Conservation (phyloP, 345 rosid genomes). For the Hevea brasiliensis region DNA sequence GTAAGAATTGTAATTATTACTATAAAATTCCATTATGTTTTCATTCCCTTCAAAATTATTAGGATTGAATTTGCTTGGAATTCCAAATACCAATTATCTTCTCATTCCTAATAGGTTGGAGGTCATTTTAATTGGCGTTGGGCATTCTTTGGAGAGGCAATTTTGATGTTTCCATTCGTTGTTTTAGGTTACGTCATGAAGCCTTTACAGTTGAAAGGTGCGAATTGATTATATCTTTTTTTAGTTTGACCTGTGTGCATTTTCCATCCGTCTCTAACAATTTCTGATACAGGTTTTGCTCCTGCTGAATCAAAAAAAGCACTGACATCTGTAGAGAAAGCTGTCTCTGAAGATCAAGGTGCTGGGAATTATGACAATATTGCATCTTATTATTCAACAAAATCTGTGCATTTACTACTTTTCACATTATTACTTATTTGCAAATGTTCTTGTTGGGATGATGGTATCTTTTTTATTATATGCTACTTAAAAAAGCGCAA, state of each 20-base stretch:
- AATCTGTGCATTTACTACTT: background rate
- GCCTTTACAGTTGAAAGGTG: conserved; percentile 91
- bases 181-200: conserved; percentile 73
- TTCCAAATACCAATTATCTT: conserved; percentile 15
- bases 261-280: conserved; percentile 23
- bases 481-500: background rate
- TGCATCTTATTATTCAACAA: background rate
- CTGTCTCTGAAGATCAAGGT: conserved; percentile 51
- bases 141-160: conserved; percentile 91
- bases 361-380: conserved; percentile 11
- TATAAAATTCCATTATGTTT: background rate
- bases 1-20: background rate
- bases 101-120: conserved; percentile 57
- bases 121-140: conserved; percentile 66
- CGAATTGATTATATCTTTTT: conserved; percentile 7
- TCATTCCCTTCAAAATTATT: conserved; percentile 3
- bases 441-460: background rate
- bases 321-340: conserved; percentile 42
- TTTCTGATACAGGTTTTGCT: conserved; percentile 63
- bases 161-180: conserved; percentile 88
- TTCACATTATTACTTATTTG: background rate
- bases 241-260: background rate
- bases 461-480: too few species aligned
- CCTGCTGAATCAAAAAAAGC: conserved; percentile 44
- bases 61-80: background rate